Percentiles rank a stretch among this genome's conserved stretches.
These are phyloP conservation scores for Macadamia integrifolia DNA, from an alignment of 164 flowering plant genomes.

Conservation along the genomic window DNA sequence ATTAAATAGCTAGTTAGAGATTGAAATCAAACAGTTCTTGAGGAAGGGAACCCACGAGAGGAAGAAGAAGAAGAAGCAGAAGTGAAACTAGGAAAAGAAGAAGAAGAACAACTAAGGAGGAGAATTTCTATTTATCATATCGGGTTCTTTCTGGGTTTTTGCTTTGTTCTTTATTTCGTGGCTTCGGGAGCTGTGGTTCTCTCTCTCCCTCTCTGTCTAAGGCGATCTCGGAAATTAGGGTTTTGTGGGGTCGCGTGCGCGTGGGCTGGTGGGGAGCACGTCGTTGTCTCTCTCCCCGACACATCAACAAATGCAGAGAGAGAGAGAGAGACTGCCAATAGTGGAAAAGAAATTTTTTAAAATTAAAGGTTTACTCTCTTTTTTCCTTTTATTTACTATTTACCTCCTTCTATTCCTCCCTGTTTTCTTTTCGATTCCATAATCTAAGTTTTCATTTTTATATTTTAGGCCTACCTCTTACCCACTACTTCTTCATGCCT, in stretches of 20 bases:
- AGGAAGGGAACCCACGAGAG: not conserved
- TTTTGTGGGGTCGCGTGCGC: constrained; percentile 60
- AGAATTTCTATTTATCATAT: not conserved
- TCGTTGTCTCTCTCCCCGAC: constrained; percentile 42
- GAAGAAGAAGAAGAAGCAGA: not conserved
- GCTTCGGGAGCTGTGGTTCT: not conserved
- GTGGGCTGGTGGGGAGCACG: constrained; percentile 63
- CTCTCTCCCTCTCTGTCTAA: not conserved
- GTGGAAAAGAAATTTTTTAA: not conserved
- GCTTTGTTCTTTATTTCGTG: not conserved
- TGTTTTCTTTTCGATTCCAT: too few species aligned
- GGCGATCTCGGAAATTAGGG: constrained; percentile 43
- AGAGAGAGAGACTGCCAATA: not conserved
- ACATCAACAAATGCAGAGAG: constrained; percentile 14
- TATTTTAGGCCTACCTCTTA: not conserved
- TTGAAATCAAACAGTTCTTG: not conserved
- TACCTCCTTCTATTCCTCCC: not conserved
- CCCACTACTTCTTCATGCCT: constrained; percentile 4
- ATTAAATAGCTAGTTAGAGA: not conserved
- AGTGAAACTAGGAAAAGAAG: not conserved
- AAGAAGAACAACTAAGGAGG: not conserved
- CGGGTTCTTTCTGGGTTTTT: not conserved
- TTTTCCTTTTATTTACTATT: not conserved
- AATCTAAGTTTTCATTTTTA: not conserved
- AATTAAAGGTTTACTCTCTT: not conserved